These are phyloP conservation scores for Arthrobotrys sphaeroides DNA, from an alignment of 2,329 filamentous ascomycete genomes.

Conservation along the genomic window DNA sequence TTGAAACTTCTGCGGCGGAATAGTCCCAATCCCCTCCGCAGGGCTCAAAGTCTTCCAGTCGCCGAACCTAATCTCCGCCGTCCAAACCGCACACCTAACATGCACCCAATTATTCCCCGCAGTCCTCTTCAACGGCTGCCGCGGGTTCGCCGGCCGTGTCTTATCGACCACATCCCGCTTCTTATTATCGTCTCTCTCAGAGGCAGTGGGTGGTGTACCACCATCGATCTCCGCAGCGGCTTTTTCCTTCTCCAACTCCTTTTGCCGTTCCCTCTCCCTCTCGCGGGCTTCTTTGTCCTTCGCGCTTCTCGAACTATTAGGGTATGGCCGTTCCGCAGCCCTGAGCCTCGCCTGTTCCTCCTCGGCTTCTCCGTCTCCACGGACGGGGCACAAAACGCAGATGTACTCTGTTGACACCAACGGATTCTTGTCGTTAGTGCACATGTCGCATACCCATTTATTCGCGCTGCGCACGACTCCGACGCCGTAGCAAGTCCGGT, in stretches of 20 bases:
- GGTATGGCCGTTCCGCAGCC: conserved; percentile 59
- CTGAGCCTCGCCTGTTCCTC: conserved; percentile 43
- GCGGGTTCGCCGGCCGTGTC: conserved; percentile 81
- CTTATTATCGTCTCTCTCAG: conserved; percentile 56
- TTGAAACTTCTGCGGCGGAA: conserved; percentile 76
- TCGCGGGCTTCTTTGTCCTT: conserved; percentile 92
- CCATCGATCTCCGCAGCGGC: conserved; percentile 62
- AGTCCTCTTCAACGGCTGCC: conserved; percentile 91
- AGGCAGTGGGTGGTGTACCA: conserved; percentile 46
- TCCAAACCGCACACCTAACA: conserved; percentile 90
- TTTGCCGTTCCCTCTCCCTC: conserved; percentile 72
- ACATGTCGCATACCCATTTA: conserved; percentile 97
- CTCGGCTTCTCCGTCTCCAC: conserved; percentile 70
- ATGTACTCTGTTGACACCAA: conserved; percentile 84
- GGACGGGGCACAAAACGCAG: conserved; percentile 88
- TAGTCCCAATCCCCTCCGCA: conserved; percentile 87
- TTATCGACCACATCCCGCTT: conserved; percentile 73
- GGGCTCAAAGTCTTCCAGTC: conserved; percentile 82
- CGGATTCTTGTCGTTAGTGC: conserved; percentile 89
- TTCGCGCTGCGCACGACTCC: conserved; percentile 72
- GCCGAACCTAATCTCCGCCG: conserved; percentile 90
- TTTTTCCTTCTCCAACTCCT: conserved; percentile 76
- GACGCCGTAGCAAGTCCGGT: conserved; percentile 92
- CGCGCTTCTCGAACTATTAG: conserved; percentile 82
- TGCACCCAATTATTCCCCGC: conserved; percentile 99